Evolutionary conservation across 1,284 basidiomycete species (phyloP).

Genomic region (Somion occarium): DNA sequence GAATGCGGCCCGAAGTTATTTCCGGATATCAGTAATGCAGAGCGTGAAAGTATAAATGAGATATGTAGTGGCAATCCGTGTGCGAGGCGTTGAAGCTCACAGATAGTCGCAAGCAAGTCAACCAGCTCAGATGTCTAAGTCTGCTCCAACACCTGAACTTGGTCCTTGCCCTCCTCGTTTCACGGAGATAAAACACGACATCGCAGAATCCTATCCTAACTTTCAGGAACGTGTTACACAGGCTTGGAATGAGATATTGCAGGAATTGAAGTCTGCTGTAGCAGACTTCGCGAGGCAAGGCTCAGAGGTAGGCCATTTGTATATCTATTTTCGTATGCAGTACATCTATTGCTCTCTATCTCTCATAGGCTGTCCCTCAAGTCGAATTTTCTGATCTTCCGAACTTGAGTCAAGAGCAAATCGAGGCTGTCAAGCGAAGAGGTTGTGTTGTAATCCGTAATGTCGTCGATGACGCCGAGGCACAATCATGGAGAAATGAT

Average conservation of each 20-base stretch:
- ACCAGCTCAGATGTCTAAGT: background rate
- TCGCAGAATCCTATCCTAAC: conserved; percentile 46
- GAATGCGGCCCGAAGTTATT: background rate
- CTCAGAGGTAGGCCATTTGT: conserved; percentile 37
- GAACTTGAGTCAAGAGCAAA: conserved; percentile 37
- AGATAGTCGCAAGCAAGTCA: too few relatives aligned
- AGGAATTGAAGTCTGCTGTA: conserved; percentile 41
- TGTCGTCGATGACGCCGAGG: conserved; percentile 54
- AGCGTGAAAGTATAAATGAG: background rate
- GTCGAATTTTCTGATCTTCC: conserved; percentile 52
- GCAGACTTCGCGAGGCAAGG: conserved; percentile 42
- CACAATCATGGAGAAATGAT: conserved; percentile 49
- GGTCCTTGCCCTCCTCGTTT: conserved; percentile 40
- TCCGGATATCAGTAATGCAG: background rate
- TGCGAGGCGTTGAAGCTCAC: too few relatives aligned
- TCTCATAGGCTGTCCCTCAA: conserved; percentile 50
- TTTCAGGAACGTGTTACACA: conserved; percentile 44
- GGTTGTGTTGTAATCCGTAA: conserved; percentile 61
- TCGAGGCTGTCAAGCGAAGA: conserved; percentile 47
- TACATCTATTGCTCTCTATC: background rate
- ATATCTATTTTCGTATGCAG: background rate
- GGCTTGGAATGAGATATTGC: conserved; percentile 55
- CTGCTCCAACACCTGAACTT: conserved; percentile 15
- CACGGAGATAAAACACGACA: conserved; percentile 49
- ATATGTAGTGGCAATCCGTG: background rate